Evolutionary conservation across 176 grass and related monocot species (phyloP), one percentile per base, ranked within the genome.

Genomic region (Melocanna baccifera): DNA sequence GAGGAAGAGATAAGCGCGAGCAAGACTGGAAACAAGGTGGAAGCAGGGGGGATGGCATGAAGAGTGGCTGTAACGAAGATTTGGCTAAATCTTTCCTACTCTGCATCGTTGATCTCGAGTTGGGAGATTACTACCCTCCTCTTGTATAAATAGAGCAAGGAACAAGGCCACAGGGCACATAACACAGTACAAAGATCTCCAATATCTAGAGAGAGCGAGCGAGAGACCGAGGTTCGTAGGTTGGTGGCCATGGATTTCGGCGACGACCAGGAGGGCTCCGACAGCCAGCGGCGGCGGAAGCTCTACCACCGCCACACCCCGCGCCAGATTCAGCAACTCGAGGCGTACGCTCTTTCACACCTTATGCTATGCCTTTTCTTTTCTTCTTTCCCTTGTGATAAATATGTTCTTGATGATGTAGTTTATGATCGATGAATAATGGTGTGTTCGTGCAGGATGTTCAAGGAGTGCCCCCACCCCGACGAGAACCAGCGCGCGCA

Each of bases 301-400:
- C 88, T 90, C 22, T 99, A 99, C 90, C 97, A 99, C 84, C 93
- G 97, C 69, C 97, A 99, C 88, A 99, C 93, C 29, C 97, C 93
- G 22, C 85, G 90, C 77, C 97, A 99, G 93, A 99, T 99, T 90
- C 97, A 99, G 86, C 86, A 94, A 39, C 97, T 99, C 25, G 97
- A 99, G 88, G 67, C 90, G 97, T 99, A 94, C 40, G 76, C 63
- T n/a, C 57, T 25, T 6, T 11, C 12, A 3, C 9, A 64, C n/a
- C 57, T 57, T 47, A 25, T 4, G 30, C 65, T 12, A 16, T 63
- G 61, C 6, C 0, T 4, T 72, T 67, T 51, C 13, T 15, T 22
- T 43, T 41, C 41, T 62, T 9, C 39, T 29, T 40, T 32, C 4
- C 73, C 25, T 15, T 18, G 15, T 37, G 43, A 25, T 64, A 64